A percentile compares a stretch with the other conserved stretches of the same genome.
Conservation (phyloP, 2,329 filamentous ascomycete species). For the Cladosporium sp. region DNA sequence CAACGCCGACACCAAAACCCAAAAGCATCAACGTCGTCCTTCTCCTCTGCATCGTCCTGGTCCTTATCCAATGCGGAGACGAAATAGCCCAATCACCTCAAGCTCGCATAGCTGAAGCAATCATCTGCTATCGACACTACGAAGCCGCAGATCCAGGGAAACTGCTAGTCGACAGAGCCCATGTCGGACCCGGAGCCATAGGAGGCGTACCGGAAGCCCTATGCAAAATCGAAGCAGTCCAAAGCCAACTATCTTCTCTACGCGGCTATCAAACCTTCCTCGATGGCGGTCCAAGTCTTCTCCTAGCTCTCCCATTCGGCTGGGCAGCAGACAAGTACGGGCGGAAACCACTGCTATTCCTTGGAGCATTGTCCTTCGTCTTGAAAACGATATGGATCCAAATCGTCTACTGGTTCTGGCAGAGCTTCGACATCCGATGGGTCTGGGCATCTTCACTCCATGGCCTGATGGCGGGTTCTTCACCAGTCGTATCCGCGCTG, state of each 20-base stretch:
- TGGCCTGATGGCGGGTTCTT: conserved; percentile 27
- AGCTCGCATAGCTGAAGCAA: conserved; percentile 49
- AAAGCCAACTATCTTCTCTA: conserved; percentile 49
- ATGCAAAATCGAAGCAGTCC: conserved; percentile 49
- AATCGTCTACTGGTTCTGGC: conserved; percentile 33
- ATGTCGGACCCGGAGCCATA: conserved; percentile 28
- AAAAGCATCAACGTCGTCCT: conserved; percentile 2
- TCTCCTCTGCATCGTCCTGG: not conserved
- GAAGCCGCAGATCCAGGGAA: conserved; percentile 35
- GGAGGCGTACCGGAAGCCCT: conserved; percentile 35
- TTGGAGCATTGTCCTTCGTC: conserved; percentile 24
- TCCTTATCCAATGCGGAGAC: conserved; percentile 26
- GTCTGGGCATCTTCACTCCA: conserved; percentile 29
- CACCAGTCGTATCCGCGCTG: conserved; percentile 23
- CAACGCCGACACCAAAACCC: not conserved
- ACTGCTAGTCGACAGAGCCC: conserved; percentile 21
- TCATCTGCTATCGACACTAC: conserved; percentile 49
- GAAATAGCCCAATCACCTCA: conserved; percentile 37
- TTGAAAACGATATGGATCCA: conserved; percentile 25
- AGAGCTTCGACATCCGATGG: conserved; percentile 28
- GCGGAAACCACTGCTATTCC: conserved; percentile 29
- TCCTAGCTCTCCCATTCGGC: conserved; percentile 32
- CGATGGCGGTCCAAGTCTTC: conserved; percentile 40
- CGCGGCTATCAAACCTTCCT: conserved; percentile 45
- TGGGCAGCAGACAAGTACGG: conserved; percentile 33